Evolutionary conservation across 2,329 filamentous ascomycete species (phyloP).

Genomic region (Penicillium glabrum): DNA sequence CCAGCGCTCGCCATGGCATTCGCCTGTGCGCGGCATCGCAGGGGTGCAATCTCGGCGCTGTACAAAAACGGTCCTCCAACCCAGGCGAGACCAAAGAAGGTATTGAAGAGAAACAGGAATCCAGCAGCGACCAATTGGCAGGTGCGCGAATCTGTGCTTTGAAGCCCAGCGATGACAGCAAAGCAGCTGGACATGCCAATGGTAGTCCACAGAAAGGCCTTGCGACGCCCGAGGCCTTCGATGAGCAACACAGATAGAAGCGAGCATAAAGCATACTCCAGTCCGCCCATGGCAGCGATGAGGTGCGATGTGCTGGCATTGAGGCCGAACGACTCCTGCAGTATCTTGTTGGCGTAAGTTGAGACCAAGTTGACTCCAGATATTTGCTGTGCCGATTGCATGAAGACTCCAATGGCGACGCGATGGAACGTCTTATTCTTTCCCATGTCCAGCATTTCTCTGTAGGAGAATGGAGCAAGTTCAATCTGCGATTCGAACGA

Average conservation of each 20-base stretch:
- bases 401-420: constrained; percentile 7
- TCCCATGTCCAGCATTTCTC: constrained; percentile 1
- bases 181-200: constrained; percentile 52
- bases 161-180: constrained; percentile 41
- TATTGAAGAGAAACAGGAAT: constrained; percentile 9
- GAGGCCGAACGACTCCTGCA: constrained; percentile 2
- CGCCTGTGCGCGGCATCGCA: constrained; percentile 2
- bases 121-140: constrained; percentile 5
- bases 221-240: constrained; percentile 51
- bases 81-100: constrained; percentile 8
- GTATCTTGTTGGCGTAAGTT: constrained; percentile 7
- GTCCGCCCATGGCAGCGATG: constrained; percentile 50
- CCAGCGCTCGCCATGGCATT: constrained; percentile 8
- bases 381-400: constrained; percentile 14
- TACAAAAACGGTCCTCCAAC: constrained; percentile 10
- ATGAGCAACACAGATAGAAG: constrained; percentile 53
- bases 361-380: constrained; percentile 12
- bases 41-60: constrained; percentile 8
- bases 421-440: constrained; percentile 6
- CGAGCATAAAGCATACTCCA: constrained; percentile 57
- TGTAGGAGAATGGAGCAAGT: constrained; percentile 1
- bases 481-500: not conserved
- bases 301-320: constrained; percentile 20
- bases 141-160: constrained; percentile 3
- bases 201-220: constrained; percentile 37